Percentiles rank a stretch among this genome's conserved stretches.
These are phyloP conservation scores for Cajanus cajan DNA, from an alignment of 306 rosid species.

Conservation along the genomic window DNA sequence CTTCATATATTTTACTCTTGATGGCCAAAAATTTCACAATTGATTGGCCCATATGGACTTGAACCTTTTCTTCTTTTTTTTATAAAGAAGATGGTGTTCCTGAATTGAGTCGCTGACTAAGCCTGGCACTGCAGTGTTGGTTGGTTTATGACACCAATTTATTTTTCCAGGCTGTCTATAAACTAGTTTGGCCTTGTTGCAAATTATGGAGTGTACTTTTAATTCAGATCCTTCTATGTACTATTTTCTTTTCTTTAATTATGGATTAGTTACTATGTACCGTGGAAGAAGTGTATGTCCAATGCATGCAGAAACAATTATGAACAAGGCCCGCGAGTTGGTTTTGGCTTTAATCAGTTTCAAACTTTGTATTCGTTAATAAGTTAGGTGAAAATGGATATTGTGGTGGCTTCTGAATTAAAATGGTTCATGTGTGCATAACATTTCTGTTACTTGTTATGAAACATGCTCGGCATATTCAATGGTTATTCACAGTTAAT, in stretches of 20 bases:
- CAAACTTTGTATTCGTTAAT: not conserved
- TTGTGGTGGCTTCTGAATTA: not conserved
- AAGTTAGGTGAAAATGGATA: not conserved
- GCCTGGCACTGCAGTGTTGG: slow-evolving; percentile 18
- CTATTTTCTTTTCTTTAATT: not conserved
- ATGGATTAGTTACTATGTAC: not conserved
- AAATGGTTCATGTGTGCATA: not conserved
- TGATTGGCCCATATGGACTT: not conserved
- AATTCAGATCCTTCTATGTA: not conserved
- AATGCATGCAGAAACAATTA: not conserved
- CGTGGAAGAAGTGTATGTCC: not conserved
- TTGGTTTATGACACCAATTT: slow-evolving; percentile 10
- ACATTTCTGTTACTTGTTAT: not conserved
- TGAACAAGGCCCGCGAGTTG: not conserved
- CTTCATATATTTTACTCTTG: not conserved
- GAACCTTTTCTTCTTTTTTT: not conserved
- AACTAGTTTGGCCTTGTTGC: not conserved
- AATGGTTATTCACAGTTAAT: not conserved
- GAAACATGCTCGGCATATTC: not conserved
- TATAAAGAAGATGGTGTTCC: not conserved
- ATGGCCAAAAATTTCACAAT: not conserved
- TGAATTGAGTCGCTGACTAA: not conserved
- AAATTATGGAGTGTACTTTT: not conserved
- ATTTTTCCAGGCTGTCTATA: slow-evolving; percentile 19
- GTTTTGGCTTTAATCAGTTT: not conserved